phyloP scores from a whole-genome alignment of 1,139 yeast species.

The Debaryomycetaceae sp. region DNA sequence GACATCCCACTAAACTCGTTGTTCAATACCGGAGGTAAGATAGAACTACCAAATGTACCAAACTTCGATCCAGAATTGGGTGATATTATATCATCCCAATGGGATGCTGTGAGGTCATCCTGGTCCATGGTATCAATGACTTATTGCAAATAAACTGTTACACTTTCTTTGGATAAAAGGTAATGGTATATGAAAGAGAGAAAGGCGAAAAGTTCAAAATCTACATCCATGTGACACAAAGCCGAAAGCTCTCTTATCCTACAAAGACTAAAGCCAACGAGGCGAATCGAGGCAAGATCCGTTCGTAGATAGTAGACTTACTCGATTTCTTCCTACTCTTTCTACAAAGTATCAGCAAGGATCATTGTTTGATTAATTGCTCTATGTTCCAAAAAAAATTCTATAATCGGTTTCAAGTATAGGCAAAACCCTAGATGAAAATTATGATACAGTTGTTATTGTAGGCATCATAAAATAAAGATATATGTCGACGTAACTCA shows the following conservation, averaged over 20 bases:
- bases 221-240: background rate
- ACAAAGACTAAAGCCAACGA: no score
- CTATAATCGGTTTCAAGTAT: background rate
- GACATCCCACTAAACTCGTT: slow-evolving; percentile 27
- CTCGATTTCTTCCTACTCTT: no score
- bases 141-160: background rate
- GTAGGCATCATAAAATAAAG: background rate
- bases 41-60: slow-evolving; percentile 6
- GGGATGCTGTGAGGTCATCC: slow-evolving; percentile 35
- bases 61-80: slow-evolving; percentile 13
- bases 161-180: background rate
- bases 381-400: background rate
- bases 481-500: background rate
- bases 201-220: background rate
- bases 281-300: no score
- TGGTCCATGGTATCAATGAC: slow-evolving; percentile 19
- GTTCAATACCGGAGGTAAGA: slow-evolving; percentile 14
- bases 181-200: background rate
- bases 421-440: background rate
- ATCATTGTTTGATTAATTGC: background rate
- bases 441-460: background rate
- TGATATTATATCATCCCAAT: slow-evolving; percentile 35
- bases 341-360: no score
- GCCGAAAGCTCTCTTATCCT: background rate
- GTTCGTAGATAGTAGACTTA: no score